A percentile compares a stretch with the other conserved stretches of the same genome.
Evolutionary conservation across 192 early-diverging fungal genomes (phyloP).

Genomic region (Coemansia sp.): DNA sequence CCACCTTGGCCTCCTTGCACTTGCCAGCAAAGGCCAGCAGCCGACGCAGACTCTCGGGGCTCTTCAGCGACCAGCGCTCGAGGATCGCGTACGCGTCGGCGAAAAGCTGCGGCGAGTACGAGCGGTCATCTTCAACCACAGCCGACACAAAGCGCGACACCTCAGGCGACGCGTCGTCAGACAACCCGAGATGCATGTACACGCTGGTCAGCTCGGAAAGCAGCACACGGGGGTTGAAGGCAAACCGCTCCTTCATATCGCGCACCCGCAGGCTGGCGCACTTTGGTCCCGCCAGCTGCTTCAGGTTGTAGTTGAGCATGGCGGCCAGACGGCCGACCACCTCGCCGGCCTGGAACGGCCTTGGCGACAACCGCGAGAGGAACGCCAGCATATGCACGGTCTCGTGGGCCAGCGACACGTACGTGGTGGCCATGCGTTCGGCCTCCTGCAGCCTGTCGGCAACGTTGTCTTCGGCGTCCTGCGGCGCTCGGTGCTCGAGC

Average conservation of each 20-base stretch:
- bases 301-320: conserved; percentile 97
- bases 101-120: conserved; percentile 79
- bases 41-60: conserved; percentile 58
- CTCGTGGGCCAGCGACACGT: conserved; percentile 85
- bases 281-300: conserved; percentile 84
- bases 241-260: conserved; percentile 72
- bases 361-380: conserved; percentile 72
- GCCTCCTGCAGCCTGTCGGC: conserved; percentile 39
- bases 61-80: conserved; percentile 62
- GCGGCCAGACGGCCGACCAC: conserved; percentile 91
- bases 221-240: conserved; percentile 80
- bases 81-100: conserved; percentile 69
- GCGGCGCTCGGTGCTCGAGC: conserved; percentile 76
- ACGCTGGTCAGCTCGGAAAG: conserved; percentile 83
- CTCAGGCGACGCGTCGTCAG: conserved; percentile 38
- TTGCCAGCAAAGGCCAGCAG: conserved; percentile 65
- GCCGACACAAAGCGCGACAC: conserved; percentile 66
- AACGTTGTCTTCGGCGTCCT: conserved; percentile 64
- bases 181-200: conserved; percentile 70
- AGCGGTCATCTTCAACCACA: conserved; percentile 81
- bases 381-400: conserved; percentile 91
- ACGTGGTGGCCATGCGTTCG: conserved; percentile 84
- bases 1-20: conserved; percentile 69
- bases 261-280: conserved; percentile 84
- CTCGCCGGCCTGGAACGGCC: conserved; percentile 83